phyloP scores from a whole-genome alignment of 345 rosid species.

The Eucalyptus sideroxylon region DNA sequence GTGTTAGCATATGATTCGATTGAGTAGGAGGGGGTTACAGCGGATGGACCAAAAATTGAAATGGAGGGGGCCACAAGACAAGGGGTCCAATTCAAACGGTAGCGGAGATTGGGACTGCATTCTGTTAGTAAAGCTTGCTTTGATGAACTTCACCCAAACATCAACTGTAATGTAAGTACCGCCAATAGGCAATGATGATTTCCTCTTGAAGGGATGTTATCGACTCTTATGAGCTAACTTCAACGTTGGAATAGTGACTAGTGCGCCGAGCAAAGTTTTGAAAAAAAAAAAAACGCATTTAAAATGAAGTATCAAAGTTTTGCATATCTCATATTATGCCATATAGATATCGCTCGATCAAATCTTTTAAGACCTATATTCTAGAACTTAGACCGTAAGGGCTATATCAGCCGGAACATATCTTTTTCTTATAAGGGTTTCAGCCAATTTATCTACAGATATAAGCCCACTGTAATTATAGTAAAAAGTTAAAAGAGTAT shows the following conservation, averaged over 20 bases:
- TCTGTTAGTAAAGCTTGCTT: not conserved
- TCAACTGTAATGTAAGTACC: not conserved
- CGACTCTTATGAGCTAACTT: not conserved
- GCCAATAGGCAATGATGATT: not conserved
- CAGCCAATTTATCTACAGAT: not conserved
- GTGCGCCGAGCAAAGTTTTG: not conserved
- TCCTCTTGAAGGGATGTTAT: not conserved
- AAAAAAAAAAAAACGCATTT: not conserved
- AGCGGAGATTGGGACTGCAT: not conserved
- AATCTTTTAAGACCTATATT: not conserved
- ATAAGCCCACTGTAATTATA: not conserved
- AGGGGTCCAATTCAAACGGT: not conserved
- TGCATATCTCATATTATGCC: not conserved
- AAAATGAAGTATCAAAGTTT: not conserved
- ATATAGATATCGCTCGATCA: not conserved
- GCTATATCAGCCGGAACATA: not conserved
- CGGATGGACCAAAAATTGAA: not conserved
- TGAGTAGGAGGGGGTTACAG: not conserved
- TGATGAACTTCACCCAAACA: not conserved
- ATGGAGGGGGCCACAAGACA: not conserved
- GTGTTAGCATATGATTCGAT: not conserved
- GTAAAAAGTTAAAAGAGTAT: not conserved
- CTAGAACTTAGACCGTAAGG: not conserved
- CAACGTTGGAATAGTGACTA: not conserved
- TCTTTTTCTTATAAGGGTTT: not conserved